These are phyloP conservation scores for Phytophthora tentaculata DNA, from an alignment of 352 stramenopile genomes.

Conservation along the genomic window DNA sequence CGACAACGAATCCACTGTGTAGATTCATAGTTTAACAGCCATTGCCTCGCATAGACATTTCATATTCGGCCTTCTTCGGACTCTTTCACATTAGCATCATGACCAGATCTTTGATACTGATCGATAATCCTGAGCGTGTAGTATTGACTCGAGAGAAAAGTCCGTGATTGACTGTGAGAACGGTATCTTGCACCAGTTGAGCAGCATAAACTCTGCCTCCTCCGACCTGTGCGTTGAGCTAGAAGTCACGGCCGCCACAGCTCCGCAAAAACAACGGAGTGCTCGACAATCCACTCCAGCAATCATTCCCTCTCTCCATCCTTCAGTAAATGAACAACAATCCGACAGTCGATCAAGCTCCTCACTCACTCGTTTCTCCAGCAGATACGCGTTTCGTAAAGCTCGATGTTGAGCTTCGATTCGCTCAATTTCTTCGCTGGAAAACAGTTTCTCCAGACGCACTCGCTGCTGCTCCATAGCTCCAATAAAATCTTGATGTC, in stretches of 20 bases:
- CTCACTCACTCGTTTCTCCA: conserved; percentile 25
- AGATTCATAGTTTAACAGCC: conserved; percentile 3
- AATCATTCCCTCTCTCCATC: conserved; percentile 23
- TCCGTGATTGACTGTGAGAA: conserved; percentile 29
- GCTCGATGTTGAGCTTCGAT: conserved; percentile 34
- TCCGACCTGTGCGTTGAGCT: background rate
- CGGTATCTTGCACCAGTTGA: conserved; percentile 34
- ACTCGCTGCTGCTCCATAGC: conserved; percentile 23
- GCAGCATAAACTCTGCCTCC: conserved; percentile 19
- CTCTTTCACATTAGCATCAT: background rate
- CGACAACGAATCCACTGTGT: conserved; percentile 5
- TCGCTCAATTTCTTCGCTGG: conserved; percentile 24
- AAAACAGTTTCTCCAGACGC: conserved; percentile 22
- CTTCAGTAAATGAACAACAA: conserved; percentile 21
- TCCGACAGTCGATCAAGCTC: conserved; percentile 20
- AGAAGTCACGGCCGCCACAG: conserved; percentile 21
- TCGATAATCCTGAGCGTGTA: conserved; percentile 30
- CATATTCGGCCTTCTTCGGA: conserved; percentile 5
- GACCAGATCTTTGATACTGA: no score
- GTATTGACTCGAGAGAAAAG: conserved; percentile 30
- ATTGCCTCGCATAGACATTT: conserved; percentile 14
- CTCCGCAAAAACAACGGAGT: conserved; percentile 31
- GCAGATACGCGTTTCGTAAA: conserved; percentile 27
- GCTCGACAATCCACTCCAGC: conserved; percentile 20
- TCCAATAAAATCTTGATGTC: conserved; percentile 35